Conservation (phyloP, 2,329 filamentous ascomycete species). For the Fusarium floridanum region DNA sequence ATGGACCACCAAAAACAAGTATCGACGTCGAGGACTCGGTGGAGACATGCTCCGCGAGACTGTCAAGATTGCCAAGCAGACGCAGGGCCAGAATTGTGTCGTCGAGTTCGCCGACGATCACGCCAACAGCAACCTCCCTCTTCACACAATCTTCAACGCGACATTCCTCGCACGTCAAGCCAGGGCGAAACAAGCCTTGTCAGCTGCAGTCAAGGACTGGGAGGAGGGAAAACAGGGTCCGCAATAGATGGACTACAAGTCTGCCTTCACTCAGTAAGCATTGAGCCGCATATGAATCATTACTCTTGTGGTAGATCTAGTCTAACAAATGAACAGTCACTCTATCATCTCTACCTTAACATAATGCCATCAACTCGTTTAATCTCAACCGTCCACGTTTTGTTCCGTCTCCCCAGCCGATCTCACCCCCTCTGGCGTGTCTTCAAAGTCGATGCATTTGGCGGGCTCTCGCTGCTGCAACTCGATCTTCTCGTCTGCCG, state of each 20-base stretch:
- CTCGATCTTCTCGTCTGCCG: slow-evolving; percentile 65
- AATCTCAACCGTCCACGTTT: neutral
- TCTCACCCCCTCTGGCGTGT: neutral
- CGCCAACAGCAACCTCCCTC: slow-evolving; percentile 74
- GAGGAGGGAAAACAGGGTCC: slow-evolving; percentile 15
- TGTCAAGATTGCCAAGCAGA: slow-evolving; percentile 72
- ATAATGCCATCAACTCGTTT: neutral
- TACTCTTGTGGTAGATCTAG: neutral
- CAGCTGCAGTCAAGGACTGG: slow-evolving; percentile 42
- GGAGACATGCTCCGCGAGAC: slow-evolving; percentile 79
- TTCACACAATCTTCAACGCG: slow-evolving; percentile 71
- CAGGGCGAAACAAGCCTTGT: slow-evolving; percentile 63
- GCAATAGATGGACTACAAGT: slow-evolving; percentile 3
- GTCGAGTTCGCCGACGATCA: slow-evolving; percentile 81
- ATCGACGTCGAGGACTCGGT: slow-evolving; percentile 78
- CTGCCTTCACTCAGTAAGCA: neutral
- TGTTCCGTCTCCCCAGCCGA: neutral
- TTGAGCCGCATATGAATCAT: neutral
- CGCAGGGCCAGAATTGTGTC: slow-evolving; percentile 70
- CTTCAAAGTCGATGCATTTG: neutral
- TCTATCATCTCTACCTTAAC: neutral
- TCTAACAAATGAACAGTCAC: neutral
- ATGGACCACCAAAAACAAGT: slow-evolving; percentile 82
- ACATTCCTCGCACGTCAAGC: slow-evolving; percentile 68
- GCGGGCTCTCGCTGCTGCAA: slow-evolving; percentile 24